Base-by-base conservation (phyloP, 1,139 yeast genomes). In the Diutina pseudorugosa region DNA sequence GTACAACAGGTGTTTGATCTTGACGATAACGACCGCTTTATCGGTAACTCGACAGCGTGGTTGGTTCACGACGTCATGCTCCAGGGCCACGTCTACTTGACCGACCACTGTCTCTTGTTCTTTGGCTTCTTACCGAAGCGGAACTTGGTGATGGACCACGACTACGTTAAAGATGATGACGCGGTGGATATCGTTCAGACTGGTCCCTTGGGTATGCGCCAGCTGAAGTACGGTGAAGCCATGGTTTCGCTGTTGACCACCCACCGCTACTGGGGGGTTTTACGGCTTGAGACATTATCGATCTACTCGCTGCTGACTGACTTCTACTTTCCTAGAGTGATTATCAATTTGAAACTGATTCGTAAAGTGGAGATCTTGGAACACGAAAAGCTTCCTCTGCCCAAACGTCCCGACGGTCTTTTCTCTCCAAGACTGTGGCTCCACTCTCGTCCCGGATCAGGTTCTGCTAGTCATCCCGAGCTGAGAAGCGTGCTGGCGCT, bases 1-100 rank as follows among this genome's bases (percentile, higher is more conserved):
- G 21, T 45, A 2, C n/a, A 27, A 19, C 36, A 11, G n/a, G 49
- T 45, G n/a, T 25, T 27, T 16, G 41, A 45, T 11, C 27, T 45
- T 9, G 16, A 33, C 4, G 36, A 25, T 27, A 18, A 45, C 16
- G 49, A 45, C 11, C 36, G 27, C 7, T 27, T 45, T 9, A 33
- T 45, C 40, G 18, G 8, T 16, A 45, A 45, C 9, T 41, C 20
- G 16, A 41, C 36, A 27, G 42, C 50, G 21, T 36, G 41, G 50
- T 20, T 91, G 45, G 72, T 89, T 53, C 79, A 83, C 56, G 95
- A 88, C 60, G 94, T 91, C 1, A 69, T 91, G 41, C 68, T 90
- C 33, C 97, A 90, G 64, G 98, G 98, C 1, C 91, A 86, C 59
- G 65, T 89, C 16, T 86, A 86, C 60, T 66, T 91, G 41, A 90